Conservation (phyloP, 495 filamentous ascomycete genomes). For the Halenospora varia region DNA sequence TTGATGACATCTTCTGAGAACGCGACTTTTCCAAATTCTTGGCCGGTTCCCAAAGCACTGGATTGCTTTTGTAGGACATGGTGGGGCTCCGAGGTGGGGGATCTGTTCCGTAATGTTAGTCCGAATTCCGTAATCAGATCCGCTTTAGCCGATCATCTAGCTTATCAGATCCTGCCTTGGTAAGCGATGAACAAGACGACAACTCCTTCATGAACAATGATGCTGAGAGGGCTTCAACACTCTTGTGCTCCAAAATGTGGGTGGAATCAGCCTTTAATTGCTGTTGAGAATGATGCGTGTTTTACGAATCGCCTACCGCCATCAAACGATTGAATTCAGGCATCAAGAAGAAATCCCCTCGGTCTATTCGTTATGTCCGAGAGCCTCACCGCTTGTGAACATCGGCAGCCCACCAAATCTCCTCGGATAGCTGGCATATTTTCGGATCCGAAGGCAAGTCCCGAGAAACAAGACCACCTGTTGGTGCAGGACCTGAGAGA, state of each 20-base stretch:
- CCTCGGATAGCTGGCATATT: neutral
- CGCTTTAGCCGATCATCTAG: neutral
- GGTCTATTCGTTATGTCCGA: neutral
- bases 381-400: neutral
- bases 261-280: no score
- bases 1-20: conserved; percentile 14
- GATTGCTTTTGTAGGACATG: conserved; percentile 4
- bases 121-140: conserved; percentile 15
- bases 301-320: no score
- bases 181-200: no score
- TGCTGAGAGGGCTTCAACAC: no score
- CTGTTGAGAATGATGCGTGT: no score
- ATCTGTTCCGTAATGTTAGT: conserved; percentile 4
- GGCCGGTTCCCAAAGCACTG: neutral
- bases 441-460: neutral
- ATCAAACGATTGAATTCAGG: no score
- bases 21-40: neutral
- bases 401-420: no score
- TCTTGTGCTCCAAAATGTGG: no score
- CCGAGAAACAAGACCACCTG: neutral
- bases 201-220: no score
- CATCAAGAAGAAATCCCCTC: neutral
- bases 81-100: neutral
- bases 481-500: neutral
- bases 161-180: neutral